Base-by-base conservation (phyloP, 1,284 basidiomycete species). In the Trichosporon asahii region DNA sequence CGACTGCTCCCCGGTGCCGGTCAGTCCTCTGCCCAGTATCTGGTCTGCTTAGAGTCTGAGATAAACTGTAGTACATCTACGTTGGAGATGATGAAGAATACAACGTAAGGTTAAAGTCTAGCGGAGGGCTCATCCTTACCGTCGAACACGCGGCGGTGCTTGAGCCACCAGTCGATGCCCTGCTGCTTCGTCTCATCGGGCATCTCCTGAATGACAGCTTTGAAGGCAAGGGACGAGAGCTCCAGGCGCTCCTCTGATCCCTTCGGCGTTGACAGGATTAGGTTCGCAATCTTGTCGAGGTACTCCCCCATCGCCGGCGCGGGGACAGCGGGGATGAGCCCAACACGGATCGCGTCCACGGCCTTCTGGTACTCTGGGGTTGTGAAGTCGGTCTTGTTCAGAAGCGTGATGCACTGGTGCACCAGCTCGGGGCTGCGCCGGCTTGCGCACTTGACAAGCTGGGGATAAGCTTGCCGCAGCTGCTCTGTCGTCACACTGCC, bases 121-220 rank as follows among this genome's bases (percentile, higher is more conserved):
- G 67, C 67, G 18, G 57, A 15, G 3, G 57, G 18, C 29, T 61
- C 57, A 18, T 67, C 70, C 37, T 66, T 64, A 31, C 49, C 40
- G 14, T 73, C 68, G 27, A 75, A 70, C 15, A 55, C 67, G 37
- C 71, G 35, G n/a, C 71, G 73, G 73, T 75, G 76, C 21, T 66
- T 66, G 14, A 75, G 64, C 80, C 80, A 81, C 80, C 80, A 81
- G 11, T 76, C 76, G 14, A 79, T 75, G 1, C 77, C 80, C 21
- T 66, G 27, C 44, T 72, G 63, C 70, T 76, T 78, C 29, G 66
- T 68, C 57, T 73, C 73, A 68, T 81, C 80, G 4, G 75, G 70
- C 61, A 81, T 64, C 55, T 76, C 76, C 60, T 75, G 66, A 44
- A 77, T 72, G 25, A 81, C 70, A 66, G 75, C 74, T 64, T 75